These are phyloP conservation scores for Sugiyamaella castrensis DNA, from an alignment of 1,139 yeast genomes.

Conservation along the genomic window DNA sequence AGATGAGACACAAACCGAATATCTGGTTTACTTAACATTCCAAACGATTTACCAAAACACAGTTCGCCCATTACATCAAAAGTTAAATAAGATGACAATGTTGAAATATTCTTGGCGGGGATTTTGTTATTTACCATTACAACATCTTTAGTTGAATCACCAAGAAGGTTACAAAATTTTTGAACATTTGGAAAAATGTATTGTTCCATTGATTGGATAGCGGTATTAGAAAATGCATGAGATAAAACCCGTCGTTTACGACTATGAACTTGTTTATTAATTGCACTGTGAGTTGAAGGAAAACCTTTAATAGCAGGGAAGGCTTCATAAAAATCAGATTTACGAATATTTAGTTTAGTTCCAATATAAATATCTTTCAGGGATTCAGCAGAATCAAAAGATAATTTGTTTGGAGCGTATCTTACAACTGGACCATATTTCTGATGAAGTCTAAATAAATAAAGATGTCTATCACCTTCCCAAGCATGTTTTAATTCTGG, in stretches of 20 bases:
- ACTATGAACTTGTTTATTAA: conserved; percentile 21
- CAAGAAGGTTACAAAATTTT: conserved; percentile 19
- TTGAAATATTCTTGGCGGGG: conserved; percentile 21
- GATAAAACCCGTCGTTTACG: conserved; percentile 22
- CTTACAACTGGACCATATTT: conserved; percentile 22
- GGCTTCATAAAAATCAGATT: conserved; percentile 22
- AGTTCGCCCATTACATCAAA: conserved; percentile 25
- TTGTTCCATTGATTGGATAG: conserved; percentile 21
- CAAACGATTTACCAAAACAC: conserved; percentile 24
- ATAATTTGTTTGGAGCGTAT: conserved; percentile 19
- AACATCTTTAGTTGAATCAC: conserved; percentile 19
- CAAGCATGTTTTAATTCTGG: conserved; percentile 22
- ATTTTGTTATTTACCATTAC: conserved; percentile 9
- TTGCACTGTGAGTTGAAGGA: conserved; percentile 23
- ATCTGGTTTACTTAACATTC: conserved; percentile 20
- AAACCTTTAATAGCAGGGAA: conserved; percentile 25
- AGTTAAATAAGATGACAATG: conserved; percentile 19
- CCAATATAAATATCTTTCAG: conserved; percentile 22
- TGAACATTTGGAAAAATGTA: conserved; percentile 21
- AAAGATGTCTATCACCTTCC: conserved; percentile 23
- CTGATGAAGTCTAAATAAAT: conserved; percentile 12
- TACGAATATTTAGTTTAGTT: conserved; percentile 20
- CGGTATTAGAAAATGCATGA: conserved; percentile 22
- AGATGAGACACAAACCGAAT: conserved; percentile 19
- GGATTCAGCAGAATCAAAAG: conserved; percentile 20